A percentile compares a stretch with the other conserved stretches of the same genome.
These are phyloP conservation scores for Hyphopichia pseudoburtonii DNA, from an alignment of 1,139 yeast species.

Conservation along the genomic window DNA sequence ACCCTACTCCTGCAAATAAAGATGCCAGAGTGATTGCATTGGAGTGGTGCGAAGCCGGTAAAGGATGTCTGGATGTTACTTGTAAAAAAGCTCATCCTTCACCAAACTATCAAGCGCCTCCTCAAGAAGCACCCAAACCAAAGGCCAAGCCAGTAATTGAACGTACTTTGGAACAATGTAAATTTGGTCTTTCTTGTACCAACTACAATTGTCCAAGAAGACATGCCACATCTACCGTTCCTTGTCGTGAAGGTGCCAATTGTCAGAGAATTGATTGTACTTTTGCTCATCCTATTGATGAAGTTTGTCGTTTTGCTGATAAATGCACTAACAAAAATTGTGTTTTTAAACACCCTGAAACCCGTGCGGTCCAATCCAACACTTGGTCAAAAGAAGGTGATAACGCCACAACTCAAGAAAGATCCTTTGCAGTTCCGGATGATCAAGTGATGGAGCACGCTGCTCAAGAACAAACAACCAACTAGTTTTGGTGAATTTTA, in stretches of 20 bases:
- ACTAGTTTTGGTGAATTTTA: neutral
- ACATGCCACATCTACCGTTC: constrained; percentile 70
- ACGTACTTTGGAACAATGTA: constrained; percentile 74
- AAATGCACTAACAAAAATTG: constrained; percentile 72
- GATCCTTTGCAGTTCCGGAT: constrained; percentile 78
- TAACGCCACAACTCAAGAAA: constrained; percentile 41
- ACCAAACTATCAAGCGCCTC: constrained; percentile 45
- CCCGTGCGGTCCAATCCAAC: constrained; percentile 46
- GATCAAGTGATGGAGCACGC: constrained; percentile 75
- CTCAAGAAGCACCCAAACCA: constrained; percentile 18
- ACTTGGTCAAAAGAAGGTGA: constrained; percentile 44
- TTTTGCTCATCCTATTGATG: constrained; percentile 77
- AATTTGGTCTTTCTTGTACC: constrained; percentile 72
- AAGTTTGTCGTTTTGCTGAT: constrained; percentile 76
- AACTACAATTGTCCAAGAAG: constrained; percentile 78
- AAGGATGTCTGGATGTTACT: constrained; percentile 55
- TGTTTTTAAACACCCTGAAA: constrained; percentile 77
- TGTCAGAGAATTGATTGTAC: constrained; percentile 81
- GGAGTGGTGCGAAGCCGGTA: constrained; percentile 78
- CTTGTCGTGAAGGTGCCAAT: constrained; percentile 78
- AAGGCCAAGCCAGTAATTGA: constrained; percentile 21
- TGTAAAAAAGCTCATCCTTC: constrained; percentile 85
- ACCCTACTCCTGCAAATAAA: constrained; percentile 83
- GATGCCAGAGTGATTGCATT: constrained; percentile 65
- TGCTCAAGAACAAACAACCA: constrained; percentile 30